Conservation (phyloP, 1,284 basidiomycete genomes). For the Trichosporon ovoides region DNA sequence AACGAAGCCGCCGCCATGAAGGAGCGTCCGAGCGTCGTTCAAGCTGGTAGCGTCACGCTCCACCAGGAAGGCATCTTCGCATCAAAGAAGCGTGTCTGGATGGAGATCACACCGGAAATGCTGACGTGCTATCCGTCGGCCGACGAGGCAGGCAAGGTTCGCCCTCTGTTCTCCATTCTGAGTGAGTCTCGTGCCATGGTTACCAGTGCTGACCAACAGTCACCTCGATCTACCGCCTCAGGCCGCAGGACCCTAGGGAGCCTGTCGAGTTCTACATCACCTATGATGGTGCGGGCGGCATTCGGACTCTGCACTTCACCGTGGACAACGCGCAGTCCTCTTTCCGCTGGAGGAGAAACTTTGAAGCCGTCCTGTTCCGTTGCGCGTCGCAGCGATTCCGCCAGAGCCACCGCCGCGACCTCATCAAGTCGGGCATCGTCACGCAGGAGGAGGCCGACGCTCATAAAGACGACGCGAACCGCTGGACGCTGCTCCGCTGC, state of each 20-base stretch:
- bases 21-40: slow-evolving; percentile 47
- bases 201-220: slow-evolving; percentile 15
- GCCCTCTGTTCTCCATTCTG: slow-evolving; percentile 56
- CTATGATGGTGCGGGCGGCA: slow-evolving; percentile 40
- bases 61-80: slow-evolving; percentile 51
- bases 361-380: slow-evolving; percentile 51
- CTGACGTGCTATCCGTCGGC: slow-evolving; percentile 58
- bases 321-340: slow-evolving; percentile 59
- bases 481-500: slow-evolving; percentile 54
- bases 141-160: slow-evolving; percentile 56
- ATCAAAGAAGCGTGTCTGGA: slow-evolving; percentile 56
- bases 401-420: slow-evolving; percentile 9
- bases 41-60: slow-evolving; percentile 56
- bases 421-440: neutral
- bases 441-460: neutral
- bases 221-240: slow-evolving; percentile 46
- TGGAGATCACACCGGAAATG: slow-evolving; percentile 61
- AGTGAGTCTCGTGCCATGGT: slow-evolving; percentile 47
- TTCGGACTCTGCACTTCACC: slow-evolving; percentile 49
- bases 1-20: slow-evolving; percentile 11
- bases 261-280: slow-evolving; percentile 52
- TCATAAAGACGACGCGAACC: slow-evolving; percentile 36
- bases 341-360: slow-evolving; percentile 58
- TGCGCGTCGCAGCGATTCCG: slow-evolving; percentile 32
- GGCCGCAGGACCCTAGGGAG: slow-evolving; percentile 51